A percentile compares a stretch with the other conserved stretches of the same genome.
Evolutionary conservation across 176 grass and related monocot genomes (phyloP).

Genomic region (Pontederia crassipes): DNA sequence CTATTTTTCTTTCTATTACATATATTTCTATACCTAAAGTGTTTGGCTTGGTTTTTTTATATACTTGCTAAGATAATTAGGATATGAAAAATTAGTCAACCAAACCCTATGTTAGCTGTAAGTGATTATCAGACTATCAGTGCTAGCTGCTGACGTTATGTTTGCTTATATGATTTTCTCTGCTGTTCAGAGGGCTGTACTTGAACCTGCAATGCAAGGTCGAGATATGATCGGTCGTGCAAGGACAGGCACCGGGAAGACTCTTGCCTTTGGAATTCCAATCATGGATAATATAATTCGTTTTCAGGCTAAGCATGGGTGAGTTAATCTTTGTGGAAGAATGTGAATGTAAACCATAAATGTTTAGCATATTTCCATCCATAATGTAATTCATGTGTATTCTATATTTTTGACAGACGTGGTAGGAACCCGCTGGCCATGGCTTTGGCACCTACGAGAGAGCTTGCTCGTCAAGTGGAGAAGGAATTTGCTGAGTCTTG

Average conservation of each 20-base stretch:
- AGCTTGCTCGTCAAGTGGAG: conserved; percentile 92
- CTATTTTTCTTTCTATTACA: too few relatives aligned
- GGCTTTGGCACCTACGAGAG: conserved; percentile 82
- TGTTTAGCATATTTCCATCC: neutral
- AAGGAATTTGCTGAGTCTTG: conserved; percentile 94
- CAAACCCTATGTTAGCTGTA: too few relatives aligned
- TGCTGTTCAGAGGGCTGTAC: conserved; percentile 59
- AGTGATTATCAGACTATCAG: too few relatives aligned
- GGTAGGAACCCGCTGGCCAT: conserved; percentile 83
- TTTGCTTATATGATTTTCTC: conserved; percentile 12
- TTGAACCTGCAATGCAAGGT: conserved; percentile 97
- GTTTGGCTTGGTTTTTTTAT: too few relatives aligned
- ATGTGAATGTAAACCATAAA: too few relatives aligned
- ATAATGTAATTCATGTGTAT: neutral
- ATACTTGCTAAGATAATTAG: too few relatives aligned
- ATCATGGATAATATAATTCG: conserved; percentile 80
- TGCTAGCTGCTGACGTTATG: neutral
- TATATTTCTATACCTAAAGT: too few relatives aligned
- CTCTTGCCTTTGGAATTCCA: conserved; percentile 97
- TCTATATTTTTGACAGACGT: conserved; percentile 24
- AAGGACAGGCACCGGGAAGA: conserved; percentile 85
- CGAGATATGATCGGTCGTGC: conserved; percentile 89
- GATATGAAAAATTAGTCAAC: too few relatives aligned
- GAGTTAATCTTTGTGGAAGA: conserved; percentile 13
- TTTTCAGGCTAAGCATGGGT: conserved; percentile 79